Base-by-base conservation (phyloP, 495 filamentous ascomycete genomes). In the Clohesyomyces aquaticus region DNA sequence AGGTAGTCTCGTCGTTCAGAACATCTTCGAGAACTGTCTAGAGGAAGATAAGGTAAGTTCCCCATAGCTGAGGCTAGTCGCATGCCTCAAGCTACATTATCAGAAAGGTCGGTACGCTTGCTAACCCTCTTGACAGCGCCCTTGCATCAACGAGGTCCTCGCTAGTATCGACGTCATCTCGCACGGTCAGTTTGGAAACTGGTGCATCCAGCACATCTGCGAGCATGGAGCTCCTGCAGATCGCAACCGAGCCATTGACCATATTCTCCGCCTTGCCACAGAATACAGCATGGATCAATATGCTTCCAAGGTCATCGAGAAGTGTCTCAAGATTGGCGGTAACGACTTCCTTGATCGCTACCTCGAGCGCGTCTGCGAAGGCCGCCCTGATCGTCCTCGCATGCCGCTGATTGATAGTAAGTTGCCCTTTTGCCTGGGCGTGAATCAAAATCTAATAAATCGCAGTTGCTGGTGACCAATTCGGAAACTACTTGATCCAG, bases 271-370 rank as follows among this genome's bases (percentile, higher is more conserved):
- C 65, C 93, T 91, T 78, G 88, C 92, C 23, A 88, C 91, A 25
- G 92, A 97, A 75, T 98, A 98, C 77, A 97, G 93, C 77, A 96
- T 96, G 88, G 94, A 98, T 71, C 94, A 98, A 75, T 98, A 96
- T 75, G 95, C 95, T 21, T 98, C 94, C 35, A 98, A 98, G 74
- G 94, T 98, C 18, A 92, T 98, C 55, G 94, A 98, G 79, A 98
- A 98, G 77, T 98, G 94, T 65, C 83, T 98, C 64, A 98, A 98
- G 81, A 96, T 98, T 75, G 91, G 93, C 42, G 91, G 91, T 22
- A 77, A 84, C 23, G 92, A 98, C 42, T 98, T 98, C 72, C 80
- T 98, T 38, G 83, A 91, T 56, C 91, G 91, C 65, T 98, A 97
- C 72, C 90, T 98, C 41, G 87, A 93, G 71, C 87, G 92, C 61